phyloP scores from a whole-genome alignment of 1,284 basidiomycete species.

The Grifola frondosa region DNA sequence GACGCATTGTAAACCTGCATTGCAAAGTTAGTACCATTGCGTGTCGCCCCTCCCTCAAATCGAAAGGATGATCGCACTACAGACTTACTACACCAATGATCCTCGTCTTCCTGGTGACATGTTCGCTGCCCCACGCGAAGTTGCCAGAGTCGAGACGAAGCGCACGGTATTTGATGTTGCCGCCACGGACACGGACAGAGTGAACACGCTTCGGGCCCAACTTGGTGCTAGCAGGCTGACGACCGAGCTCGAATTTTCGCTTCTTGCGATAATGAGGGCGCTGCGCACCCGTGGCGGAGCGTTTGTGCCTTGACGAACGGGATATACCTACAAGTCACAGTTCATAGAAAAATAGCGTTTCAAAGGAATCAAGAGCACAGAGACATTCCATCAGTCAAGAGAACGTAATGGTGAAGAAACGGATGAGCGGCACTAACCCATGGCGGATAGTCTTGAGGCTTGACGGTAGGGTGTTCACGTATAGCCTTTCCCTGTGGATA shows the following conservation, averaged over 20 bases:
- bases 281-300: constrained; percentile 89
- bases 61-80: not conserved
- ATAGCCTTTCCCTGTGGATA: constrained; percentile 29
- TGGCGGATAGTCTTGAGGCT: constrained; percentile 38
- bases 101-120: constrained; percentile 89
- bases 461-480: constrained; percentile 29
- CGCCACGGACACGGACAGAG: constrained; percentile 90
- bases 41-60: not conserved
- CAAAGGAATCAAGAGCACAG: constrained; percentile 1
- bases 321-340: constrained; percentile 73
- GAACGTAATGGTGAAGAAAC: not conserved
- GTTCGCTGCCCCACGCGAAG: constrained; percentile 96
- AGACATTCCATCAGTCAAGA: constrained; percentile 6
- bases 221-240: constrained; percentile 94
- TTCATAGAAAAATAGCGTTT: constrained; percentile 2
- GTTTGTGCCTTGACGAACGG: constrained; percentile 93
- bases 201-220: constrained; percentile 92
- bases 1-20: constrained; percentile 95
- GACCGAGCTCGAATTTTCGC: constrained; percentile 98
- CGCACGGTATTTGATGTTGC: constrained; percentile 91
- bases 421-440: constrained; percentile 35
- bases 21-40: no score
- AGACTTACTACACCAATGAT: constrained; percentile 88
- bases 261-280: constrained; percentile 97
- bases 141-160: constrained; percentile 93